A percentile compares a stretch with the other conserved stretches of the same genome.
phyloP scores from a whole-genome alignment of 345 rosid genomes.

The Anastatica hierochuntica region DNA sequence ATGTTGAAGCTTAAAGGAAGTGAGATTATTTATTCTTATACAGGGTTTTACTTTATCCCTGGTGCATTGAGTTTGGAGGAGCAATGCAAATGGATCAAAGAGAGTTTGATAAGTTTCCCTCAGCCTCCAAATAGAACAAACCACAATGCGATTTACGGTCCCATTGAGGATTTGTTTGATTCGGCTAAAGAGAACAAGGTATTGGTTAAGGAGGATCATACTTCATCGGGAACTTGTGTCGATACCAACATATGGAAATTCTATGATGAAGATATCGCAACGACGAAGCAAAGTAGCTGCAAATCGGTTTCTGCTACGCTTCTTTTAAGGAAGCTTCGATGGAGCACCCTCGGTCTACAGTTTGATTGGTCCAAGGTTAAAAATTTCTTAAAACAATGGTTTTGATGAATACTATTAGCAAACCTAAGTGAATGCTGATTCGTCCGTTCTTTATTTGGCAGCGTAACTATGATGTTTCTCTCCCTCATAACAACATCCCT shows the following conservation, averaged over 20 bases:
- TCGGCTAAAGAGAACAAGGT: slow-evolving; percentile 51
- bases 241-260: slow-evolving; percentile 48
- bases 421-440: slow-evolving; percentile 3
- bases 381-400: not conserved
- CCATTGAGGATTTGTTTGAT: slow-evolving; percentile 46
- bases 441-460: slow-evolving; percentile 5
- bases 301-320: slow-evolving; percentile 39
- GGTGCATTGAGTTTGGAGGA: slow-evolving; percentile 64
- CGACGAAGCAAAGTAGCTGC: slow-evolving; percentile 24
- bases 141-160: slow-evolving; percentile 78
- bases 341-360: slow-evolving; percentile 94
- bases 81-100: slow-evolving; percentile 78
- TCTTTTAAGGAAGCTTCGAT: slow-evolving; percentile 66
- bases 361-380: slow-evolving; percentile 90
- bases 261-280: slow-evolving; percentile 13
- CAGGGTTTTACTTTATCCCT: slow-evolving; percentile 79
- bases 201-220: slow-evolving; percentile 40
- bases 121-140: slow-evolving; percentile 94
- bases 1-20: slow-evolving; percentile 6
- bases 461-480: slow-evolving; percentile 73
- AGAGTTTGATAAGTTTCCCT: slow-evolving; percentile 57
- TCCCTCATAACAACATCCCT: slow-evolving; percentile 83
- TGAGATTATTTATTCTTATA: not conserved
- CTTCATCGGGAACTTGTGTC: slow-evolving; percentile 18
- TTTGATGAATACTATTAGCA: slow-evolving; percentile 1